Base-by-base conservation (phyloP, 768 basidiomycete species). In the Tubosaeta brunneosetosa region DNA sequence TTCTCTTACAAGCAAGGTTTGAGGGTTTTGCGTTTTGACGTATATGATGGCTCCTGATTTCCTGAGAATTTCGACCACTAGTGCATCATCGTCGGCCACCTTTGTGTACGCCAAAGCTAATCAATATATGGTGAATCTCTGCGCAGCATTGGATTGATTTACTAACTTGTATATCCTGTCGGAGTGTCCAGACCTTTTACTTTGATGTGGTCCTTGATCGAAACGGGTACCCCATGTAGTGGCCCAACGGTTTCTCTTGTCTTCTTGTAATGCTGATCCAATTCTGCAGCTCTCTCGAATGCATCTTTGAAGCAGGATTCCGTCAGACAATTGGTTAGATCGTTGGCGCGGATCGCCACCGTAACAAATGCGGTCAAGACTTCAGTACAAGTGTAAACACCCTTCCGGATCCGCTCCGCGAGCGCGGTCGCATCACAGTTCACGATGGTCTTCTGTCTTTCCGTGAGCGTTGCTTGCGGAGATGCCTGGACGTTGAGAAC, bases 241-340 rank as follows among this genome's bases (percentile, higher is more conserved):
- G 74, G 76, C n/a, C 75, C 75, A 9, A 80, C 66, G 26, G 75
- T 69, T 38, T 73, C 67, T 16, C 81, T 81, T 0, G 78, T 83
- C 50, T 67, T 55, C 14, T 60, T 49, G 31, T 79, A 62, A 60
- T 79, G 61, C 22, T 67, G 71, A 58, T 85, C 83, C 19, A 84
- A 68, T 55, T 80, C 69, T 45, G 59, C 66, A 4, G 84, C 83
- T 38, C 74, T 69, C 47, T 63, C 55, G 40, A 81, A 64, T 4
- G 74, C 79, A n/a, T 77, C 71, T 19, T 79, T 75, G 54, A 82
- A 71, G 55, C 81, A 82, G 45, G 84, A 77, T 53, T 84, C 82
- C 14, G 80, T 79, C 19, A 83, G 64, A 59, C 81, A 83, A 55
- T 79, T 79, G 6, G 77, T 77, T 49, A 62, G 52, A 32, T 69